phyloP scores from a whole-genome alignment of 192 early-diverging fungal species.

The Coemansia sp. region DNA sequence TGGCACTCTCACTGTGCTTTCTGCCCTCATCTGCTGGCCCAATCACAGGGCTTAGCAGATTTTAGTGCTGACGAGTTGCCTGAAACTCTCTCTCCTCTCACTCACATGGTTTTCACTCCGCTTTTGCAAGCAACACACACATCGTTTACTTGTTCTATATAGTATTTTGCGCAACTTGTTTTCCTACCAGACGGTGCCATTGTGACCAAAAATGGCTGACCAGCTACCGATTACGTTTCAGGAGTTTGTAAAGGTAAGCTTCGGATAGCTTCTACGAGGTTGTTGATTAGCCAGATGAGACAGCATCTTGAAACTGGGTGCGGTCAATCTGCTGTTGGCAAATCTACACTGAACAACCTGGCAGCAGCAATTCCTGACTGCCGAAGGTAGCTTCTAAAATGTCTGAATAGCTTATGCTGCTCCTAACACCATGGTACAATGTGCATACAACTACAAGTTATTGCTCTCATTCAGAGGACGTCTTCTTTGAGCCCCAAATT shows the following conservation, averaged over 20 bases:
- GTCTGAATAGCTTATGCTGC: not conserved
- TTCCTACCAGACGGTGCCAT: conserved; percentile 19
- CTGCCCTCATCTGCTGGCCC: not conserved
- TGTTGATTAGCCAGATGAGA: conserved; percentile 6
- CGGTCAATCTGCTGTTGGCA: not conserved
- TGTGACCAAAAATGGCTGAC: conserved; percentile 63
- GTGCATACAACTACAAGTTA: not conserved
- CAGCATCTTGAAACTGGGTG: not conserved
- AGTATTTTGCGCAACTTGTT: conserved; percentile 7
- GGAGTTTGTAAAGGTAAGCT: conserved; percentile 90
- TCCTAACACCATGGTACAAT: not conserved
- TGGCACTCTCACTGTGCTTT: not conserved
- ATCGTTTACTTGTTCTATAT: not conserved
- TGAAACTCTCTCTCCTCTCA: not conserved
- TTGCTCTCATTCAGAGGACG: not conserved
- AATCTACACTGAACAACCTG: not conserved
- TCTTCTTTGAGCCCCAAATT: not conserved
- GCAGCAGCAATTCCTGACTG: not conserved
- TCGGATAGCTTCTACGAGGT: not conserved
- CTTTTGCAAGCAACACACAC: not conserved
- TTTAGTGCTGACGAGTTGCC: not conserved
- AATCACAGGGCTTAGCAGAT: not conserved
- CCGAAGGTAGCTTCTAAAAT: not conserved
- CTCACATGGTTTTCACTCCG: not conserved
- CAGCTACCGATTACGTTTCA: conserved; percentile 90